Conservation (phyloP, 331 rosid species). For the Stylosanthes scabra region DNA sequence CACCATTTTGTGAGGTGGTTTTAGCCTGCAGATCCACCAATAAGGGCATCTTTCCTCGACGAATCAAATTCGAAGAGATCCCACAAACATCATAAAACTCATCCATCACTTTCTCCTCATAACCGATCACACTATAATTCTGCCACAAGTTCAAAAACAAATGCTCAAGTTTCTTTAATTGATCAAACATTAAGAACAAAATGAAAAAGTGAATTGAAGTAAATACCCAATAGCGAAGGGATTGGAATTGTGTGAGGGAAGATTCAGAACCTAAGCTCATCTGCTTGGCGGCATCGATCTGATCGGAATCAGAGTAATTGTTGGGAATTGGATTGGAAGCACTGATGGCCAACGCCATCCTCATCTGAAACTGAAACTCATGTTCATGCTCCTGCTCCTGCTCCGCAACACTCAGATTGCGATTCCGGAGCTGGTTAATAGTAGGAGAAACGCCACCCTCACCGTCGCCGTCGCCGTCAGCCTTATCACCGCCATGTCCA, state of each 20-base stretch:
- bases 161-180: background rate
- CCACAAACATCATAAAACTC: slow-evolving; percentile 94
- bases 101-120: slow-evolving; percentile 88
- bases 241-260: slow-evolving; percentile 55
- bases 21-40: slow-evolving; percentile 75
- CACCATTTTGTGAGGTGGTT: slow-evolving; percentile 64
- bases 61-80: slow-evolving; percentile 60
- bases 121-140: slow-evolving; percentile 87
- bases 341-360: slow-evolving; percentile 81
- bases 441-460: background rate
- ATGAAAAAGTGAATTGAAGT: background rate
- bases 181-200: background rate
- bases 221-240: slow-evolving; percentile 92
- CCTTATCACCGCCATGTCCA: background rate
- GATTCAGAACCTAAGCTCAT: slow-evolving; percentile 76
- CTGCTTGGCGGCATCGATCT: slow-evolving; percentile 91
- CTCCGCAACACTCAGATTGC: slow-evolving; percentile 47
- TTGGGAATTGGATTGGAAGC: slow-evolving; percentile 51
- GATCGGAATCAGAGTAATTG: slow-evolving; percentile 70
- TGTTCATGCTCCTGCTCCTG: slow-evolving; percentile 58
- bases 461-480: too few species aligned
- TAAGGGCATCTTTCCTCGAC: slow-evolving; percentile 93
- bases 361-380: slow-evolving; percentile 64
- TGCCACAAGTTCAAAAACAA: too few species aligned
- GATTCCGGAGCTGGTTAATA: background rate